Evolutionary conservation across 2,329 filamentous ascomycete species (phyloP), one percentile per base, ranked within the genome.

Genomic region (Incumbomyces delicatus): DNA sequence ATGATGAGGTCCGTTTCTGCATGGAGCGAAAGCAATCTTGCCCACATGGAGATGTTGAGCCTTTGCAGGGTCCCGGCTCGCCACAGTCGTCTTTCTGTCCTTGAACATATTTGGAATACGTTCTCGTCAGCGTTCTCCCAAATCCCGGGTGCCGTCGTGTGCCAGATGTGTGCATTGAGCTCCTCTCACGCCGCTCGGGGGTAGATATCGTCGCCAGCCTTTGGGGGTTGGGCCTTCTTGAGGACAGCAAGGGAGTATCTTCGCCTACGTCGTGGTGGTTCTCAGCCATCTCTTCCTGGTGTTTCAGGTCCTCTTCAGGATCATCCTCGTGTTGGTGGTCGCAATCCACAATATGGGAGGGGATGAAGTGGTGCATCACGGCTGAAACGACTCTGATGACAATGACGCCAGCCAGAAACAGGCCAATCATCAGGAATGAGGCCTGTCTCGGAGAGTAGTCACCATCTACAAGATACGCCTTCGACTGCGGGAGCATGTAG

Each of bases 401-500:
- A 11, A 72, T 52, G 0, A 72, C 69, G 17, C 71, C 71, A n/a
- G 59, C 62, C 10, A 74, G 54, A 46, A 74, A 74, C 8, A 72
- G 60, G 8, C 64, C 63, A 45, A 70, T 71, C 31, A 72, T 58
- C 0, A 62, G 60, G 50, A 65, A 73, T 3, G 69, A 82, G 5
- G 89, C 86, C 2, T 67, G 61, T 51, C 81, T 77, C 2, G 85
- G 72, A 6, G 77, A 73, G 64, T 81, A 81, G 13, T 80, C 81
- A 43, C 80, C 83, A 46, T 80, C 73, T 49, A 75, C 71, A 2
- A 98, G 74, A 60, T 94, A 95, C 33, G 72, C 73, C 60, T 84
- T 88, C 2, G 90, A 81, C 16, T 86, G 87, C 8, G 90, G 90
- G 6, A 96, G 75, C 85, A 96, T 95, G 65, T 82, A 92, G 64